These are phyloP conservation scores for Pyricularia sp. DNA, from an alignment of 2,329 filamentous ascomycete genomes.

Conservation along the genomic window DNA sequence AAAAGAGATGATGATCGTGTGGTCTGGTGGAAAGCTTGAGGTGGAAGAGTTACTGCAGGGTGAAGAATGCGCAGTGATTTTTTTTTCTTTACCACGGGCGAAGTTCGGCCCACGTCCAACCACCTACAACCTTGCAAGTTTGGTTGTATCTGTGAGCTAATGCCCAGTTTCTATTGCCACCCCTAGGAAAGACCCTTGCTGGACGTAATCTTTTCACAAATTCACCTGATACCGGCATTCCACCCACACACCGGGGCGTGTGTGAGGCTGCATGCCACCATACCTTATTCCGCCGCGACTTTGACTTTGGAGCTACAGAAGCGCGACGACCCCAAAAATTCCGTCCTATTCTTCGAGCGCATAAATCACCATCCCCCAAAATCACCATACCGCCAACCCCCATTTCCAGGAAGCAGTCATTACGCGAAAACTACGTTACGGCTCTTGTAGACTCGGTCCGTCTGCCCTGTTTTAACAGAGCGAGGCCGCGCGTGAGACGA, in stretches of 20 bases:
- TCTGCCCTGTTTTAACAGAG: neutral
- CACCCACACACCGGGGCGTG: neutral
- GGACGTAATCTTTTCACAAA: neutral
- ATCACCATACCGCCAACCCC: neutral
- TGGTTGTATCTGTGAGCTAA: neutral
- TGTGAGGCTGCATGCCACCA: neutral
- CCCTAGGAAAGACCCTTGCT: neutral
- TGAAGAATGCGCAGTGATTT: neutral
- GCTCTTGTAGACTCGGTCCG: neutral
- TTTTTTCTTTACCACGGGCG: neutral
- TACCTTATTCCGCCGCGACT: neutral
- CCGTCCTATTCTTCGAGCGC: neutral
- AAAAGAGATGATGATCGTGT: constrained; percentile 4
- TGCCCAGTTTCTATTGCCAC: neutral
- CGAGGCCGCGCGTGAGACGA: neutral
- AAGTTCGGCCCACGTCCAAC: neutral
- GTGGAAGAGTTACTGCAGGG: neutral
- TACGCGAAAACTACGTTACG: neutral
- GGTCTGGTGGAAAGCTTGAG: neutral
- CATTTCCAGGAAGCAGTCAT: neutral
- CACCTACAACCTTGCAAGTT: neutral
- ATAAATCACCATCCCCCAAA: neutral
- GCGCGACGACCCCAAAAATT: neutral
- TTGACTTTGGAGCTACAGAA: neutral
- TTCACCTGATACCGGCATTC: too few relatives aligned